Evolutionary conservation across 2,329 filamentous ascomycete genomes (phyloP).

Genomic region (Albifimbria verrucaria): DNA sequence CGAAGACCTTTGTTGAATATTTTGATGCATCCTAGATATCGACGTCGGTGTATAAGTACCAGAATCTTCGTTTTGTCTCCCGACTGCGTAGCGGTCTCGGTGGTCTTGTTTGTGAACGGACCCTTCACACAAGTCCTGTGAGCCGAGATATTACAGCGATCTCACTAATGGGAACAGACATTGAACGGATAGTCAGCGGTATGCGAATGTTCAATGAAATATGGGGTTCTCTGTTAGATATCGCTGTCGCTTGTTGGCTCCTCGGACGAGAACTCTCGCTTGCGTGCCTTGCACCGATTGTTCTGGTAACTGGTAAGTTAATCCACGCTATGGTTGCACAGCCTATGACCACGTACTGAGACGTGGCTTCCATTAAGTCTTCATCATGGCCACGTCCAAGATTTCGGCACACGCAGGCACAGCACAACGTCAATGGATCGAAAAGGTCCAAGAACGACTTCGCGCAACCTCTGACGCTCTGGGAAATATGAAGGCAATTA

Average conservation of each 20-base stretch:
- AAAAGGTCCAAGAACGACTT: constrained; percentile 39
- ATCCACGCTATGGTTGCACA: too few relatives aligned
- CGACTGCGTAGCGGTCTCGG: constrained; percentile 19
- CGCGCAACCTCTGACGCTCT: constrained; percentile 37
- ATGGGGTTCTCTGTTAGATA: constrained; percentile 24
- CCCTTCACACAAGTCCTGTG: constrained; percentile 12
- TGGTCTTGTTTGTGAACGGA: constrained; percentile 20
- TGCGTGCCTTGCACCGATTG: constrained; percentile 21
- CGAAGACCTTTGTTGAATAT: too few relatives aligned
- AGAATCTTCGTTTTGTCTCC: constrained; percentile 17
- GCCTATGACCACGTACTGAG: too few relatives aligned
- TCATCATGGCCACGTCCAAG: constrained; percentile 13
- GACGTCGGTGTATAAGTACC: constrained; percentile 19
- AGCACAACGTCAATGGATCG: constrained; percentile 35
- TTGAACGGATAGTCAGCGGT: constrained; percentile 23
- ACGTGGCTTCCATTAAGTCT: too few relatives aligned
- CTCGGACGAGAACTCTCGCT: constrained; percentile 22
- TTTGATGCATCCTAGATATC: constrained; percentile 11
- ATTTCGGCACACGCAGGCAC: constrained; percentile 9
- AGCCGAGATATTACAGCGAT: constrained; percentile 24
- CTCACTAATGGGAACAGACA: constrained; percentile 30
- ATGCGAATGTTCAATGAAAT: constrained; percentile 21
- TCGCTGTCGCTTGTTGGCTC: constrained; percentile 24
- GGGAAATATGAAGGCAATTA: constrained; percentile 42
- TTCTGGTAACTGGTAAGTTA: too few relatives aligned